Evolutionary conservation across 1,139 yeast species (phyloP).

Genomic region (Kodamaea arcana): DNA sequence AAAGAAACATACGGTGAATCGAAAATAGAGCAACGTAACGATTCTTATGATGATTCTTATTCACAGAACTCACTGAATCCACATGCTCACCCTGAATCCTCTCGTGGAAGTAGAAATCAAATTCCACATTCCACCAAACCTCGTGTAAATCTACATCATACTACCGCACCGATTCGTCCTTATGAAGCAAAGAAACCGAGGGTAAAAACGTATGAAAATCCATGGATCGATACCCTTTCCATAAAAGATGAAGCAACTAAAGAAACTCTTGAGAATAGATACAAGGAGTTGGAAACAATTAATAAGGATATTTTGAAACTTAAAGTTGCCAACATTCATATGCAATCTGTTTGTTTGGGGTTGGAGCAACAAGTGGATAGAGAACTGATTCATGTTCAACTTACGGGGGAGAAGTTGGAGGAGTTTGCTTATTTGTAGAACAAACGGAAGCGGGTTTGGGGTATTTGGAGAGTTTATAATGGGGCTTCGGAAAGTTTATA

Average conservation of each 20-base stretch:
- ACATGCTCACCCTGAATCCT: not conserved
- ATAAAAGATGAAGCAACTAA: slow-evolving; percentile 16
- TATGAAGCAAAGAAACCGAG: not conserved
- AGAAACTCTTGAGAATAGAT: slow-evolving; percentile 15
- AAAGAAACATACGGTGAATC: not conserved
- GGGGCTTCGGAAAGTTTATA: too few relatives aligned
- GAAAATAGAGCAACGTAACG: not conserved
- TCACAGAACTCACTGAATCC: not conserved
- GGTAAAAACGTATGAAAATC: slow-evolving; percentile 10
- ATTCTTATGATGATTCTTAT: not conserved
- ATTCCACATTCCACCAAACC: not conserved
- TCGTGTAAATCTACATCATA: not conserved
- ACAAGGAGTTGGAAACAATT: slow-evolving; percentile 19
- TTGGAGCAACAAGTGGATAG: slow-evolving; percentile 28
- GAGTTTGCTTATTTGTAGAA: slow-evolving; percentile 21
- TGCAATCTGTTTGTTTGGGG: slow-evolving; percentile 19
- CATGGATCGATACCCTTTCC: slow-evolving; percentile 20
- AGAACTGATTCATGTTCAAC: slow-evolving; percentile 35
- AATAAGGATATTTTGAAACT: slow-evolving; percentile 26
- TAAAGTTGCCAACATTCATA: slow-evolving; percentile 20
- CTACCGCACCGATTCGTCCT: not conserved
- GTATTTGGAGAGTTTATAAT: too few relatives aligned
- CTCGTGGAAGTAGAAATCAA: not conserved
- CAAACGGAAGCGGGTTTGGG: too few relatives aligned
- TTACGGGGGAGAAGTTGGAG: slow-evolving; percentile 39